Evolutionary conservation across 352 stramenopile genomes (phyloP).

Genomic region (Globisporangium rhizosaccharum): DNA sequence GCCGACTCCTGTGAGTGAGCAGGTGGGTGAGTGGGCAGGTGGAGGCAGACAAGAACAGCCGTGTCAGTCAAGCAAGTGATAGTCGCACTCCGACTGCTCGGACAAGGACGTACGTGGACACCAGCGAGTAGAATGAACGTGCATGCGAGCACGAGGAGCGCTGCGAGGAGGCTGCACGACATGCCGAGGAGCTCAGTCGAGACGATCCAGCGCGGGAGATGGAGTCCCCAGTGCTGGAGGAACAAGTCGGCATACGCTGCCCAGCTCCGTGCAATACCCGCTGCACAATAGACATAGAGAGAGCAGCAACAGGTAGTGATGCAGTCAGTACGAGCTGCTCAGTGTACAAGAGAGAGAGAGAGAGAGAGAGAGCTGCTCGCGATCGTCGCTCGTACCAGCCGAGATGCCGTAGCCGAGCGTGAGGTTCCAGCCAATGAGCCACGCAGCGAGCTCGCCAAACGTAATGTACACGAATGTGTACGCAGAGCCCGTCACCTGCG

Average conservation of each 20-base stretch:
- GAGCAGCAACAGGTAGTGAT: slow-evolving; percentile 1
- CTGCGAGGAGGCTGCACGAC: slow-evolving; percentile 74
- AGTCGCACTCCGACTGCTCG: neutral
- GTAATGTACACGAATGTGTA: slow-evolving; percentile 90
- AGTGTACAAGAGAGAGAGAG: no score
- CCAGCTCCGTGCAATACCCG: slow-evolving; percentile 89
- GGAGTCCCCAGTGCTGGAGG: slow-evolving; percentile 61
- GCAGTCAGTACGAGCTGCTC: neutral
- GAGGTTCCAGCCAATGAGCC: slow-evolving; percentile 91
- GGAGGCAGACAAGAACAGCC: neutral
- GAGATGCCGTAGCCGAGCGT: slow-evolving; percentile 92
- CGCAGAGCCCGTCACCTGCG: slow-evolving; percentile 78
- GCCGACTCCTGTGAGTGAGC: slow-evolving; percentile 71
- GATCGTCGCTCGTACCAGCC: slow-evolving; percentile 32
- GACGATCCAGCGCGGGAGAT: slow-evolving; percentile 64
- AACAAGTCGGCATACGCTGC: slow-evolving; percentile 83
- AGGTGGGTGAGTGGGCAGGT: neutral
- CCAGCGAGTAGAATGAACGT: slow-evolving; percentile 83
- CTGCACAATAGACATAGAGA: slow-evolving; percentile 11
- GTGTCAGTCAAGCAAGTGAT: neutral
- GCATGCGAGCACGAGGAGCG: slow-evolving; percentile 74
- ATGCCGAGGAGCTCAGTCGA: slow-evolving; percentile 42
- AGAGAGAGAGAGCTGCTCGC: neutral
- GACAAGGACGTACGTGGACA: slow-evolving; percentile 52
- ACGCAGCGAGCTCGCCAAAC: slow-evolving; percentile 84